Conservation (phyloP, 345 rosid species). For the Lagerstroemia speciosa region DNA sequence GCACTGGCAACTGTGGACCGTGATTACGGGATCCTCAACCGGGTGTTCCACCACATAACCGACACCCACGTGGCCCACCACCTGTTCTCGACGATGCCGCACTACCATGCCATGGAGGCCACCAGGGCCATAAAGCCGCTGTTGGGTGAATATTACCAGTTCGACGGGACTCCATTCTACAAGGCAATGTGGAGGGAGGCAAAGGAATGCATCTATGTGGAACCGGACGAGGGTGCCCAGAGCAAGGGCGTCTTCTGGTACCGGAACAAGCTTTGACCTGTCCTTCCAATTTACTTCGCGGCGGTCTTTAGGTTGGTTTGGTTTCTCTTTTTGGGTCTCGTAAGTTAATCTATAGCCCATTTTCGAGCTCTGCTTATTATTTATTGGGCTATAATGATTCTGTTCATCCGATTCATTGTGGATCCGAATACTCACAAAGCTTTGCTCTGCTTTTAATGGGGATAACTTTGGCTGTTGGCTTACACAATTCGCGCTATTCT, state of each 20-base stretch:
- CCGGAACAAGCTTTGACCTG: conserved; percentile 41
- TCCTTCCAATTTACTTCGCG: neutral
- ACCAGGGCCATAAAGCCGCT: conserved; percentile 79
- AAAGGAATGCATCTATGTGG: conserved; percentile 78
- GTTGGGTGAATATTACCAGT: conserved; percentile 70
- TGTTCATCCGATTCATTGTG: neutral
- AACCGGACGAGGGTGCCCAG: conserved; percentile 49
- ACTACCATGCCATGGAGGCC: conserved; percentile 86
- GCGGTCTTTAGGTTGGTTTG: neutral
- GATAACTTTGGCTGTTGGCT: neutral
- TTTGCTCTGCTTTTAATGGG: neutral
- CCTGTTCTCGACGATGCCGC: conserved; percentile 81
- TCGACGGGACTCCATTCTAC: conserved; percentile 55
- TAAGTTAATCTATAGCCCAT: neutral
- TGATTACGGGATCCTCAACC: conserved; percentile 76
- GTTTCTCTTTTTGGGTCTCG: neutral
- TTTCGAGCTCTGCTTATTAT: neutral
- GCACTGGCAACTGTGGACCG: conserved; percentile 79
- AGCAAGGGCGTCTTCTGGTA: conserved; percentile 81
- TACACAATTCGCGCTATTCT: neutral
- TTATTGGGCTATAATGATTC: neutral
- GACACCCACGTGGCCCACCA: conserved; percentile 93
- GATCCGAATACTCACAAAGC: neutral
- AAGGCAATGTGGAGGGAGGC: conserved; percentile 87
- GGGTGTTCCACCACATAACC: conserved; percentile 73